Evolutionary conservation across 2,329 filamentous ascomycete genomes (phyloP), one percentile per base, ranked within the genome.

Genomic region (Torrubiella hemipterigena): DNA sequence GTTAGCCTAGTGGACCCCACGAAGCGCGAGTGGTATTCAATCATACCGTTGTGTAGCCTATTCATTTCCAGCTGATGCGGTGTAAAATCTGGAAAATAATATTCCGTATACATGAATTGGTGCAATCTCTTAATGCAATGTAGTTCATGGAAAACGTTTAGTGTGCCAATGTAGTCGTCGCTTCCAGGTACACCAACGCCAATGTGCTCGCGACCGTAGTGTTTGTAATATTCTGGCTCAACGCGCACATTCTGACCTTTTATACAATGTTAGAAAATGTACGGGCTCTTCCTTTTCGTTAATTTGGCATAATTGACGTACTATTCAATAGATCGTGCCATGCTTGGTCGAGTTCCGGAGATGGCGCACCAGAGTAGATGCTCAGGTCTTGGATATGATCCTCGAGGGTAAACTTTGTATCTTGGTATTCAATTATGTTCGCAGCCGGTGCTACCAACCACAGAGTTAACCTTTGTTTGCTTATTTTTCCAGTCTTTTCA

Each of bases 61-160:
- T 33, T 33, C 21, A 33, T 20, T 2, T 33, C 27, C 27, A 33
- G 7, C 11, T 33, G 31, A 17, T 33, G 31, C 12, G 13, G 2
- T 4, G 31, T 33, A 10, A 33, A 33, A 8, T 33, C 27, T 3
- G 31, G 17, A 13, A 33, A 33, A 23, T 29, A 33, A 6, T 33
- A 29, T 7, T 33, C 31, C 3, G 31, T 17, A 19, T 33, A 33
- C 31, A 33, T 33, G 31, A 33, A 33, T 17, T 33, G 31, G 13
- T 33, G 31, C 8, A 33, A 27, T n/a, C 31, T n/a, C 10, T 33
- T 33, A 5, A 33, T 33, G 27, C 31, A 33, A 21, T 33, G 31
- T 17, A 33, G 31, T 17, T 33, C 31, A 20, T 33, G 31, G 14
- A 33, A 33, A 22, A 33, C 31, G 10, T 33, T 33, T 2, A 33